These are phyloP conservation scores for Suillus hirtellus DNA, from an alignment of 768 basidiomycete genomes.

Conservation along the genomic window DNA sequence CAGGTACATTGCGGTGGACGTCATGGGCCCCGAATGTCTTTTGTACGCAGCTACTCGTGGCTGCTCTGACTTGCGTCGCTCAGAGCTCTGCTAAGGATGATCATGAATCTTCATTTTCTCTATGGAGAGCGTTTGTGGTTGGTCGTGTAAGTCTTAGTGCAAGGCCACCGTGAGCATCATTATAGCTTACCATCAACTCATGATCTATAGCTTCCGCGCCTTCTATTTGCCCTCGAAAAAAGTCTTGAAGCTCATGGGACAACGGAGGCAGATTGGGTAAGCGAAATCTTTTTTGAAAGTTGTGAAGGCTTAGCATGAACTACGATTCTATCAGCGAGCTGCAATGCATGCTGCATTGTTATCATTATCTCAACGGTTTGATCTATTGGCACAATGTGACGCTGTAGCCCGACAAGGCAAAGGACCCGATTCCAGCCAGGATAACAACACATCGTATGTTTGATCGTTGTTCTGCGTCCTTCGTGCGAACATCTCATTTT, in stretches of 20 bases:
- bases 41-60: slow-evolving; percentile 65
- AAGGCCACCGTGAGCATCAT: not conserved
- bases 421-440: slow-evolving; percentile 20
- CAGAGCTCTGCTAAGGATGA: slow-evolving; percentile 42
- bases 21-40: slow-evolving; percentile 65
- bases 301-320: not conserved
- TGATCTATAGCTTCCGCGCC: slow-evolving; percentile 54
- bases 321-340: slow-evolving; percentile 31
- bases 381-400: slow-evolving; percentile 59
- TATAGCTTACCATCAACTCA: slow-evolving; percentile 9
- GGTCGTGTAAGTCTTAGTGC: slow-evolving; percentile 55
- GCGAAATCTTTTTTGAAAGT: slow-evolving; percentile 19
- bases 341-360: slow-evolving; percentile 54
- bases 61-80: slow-evolving; percentile 62
- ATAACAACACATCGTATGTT: slow-evolving; percentile 18
- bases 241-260: slow-evolving; percentile 48
- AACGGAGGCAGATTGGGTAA: slow-evolving; percentile 59
- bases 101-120: slow-evolving; percentile 32
- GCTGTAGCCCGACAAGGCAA: slow-evolving; percentile 39
- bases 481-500: slow-evolving; percentile 14
- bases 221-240: slow-evolving; percentile 58
- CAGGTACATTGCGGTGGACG: slow-evolving; percentile 59
- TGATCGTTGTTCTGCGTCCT: not conserved
- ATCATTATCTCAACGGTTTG: slow-evolving; percentile 48
- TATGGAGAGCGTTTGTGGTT: slow-evolving; percentile 75